Evolutionary conservation across 1,284 basidiomycete genomes (phyloP), one percentile per base, ranked within the genome.

Genomic region (Ceratobasidium sp.): DNA sequence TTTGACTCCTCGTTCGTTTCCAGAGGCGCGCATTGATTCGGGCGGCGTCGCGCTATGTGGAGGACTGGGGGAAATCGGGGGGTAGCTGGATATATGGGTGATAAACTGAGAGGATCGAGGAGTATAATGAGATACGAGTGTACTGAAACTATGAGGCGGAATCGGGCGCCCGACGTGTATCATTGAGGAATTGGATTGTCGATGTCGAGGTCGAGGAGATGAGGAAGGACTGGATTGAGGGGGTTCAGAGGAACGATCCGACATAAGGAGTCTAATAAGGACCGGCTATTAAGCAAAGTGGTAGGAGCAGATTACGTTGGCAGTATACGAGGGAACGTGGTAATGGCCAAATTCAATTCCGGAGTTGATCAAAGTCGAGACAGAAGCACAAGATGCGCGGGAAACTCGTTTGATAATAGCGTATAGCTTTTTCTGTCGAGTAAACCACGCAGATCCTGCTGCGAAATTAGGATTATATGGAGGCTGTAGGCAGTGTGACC

Each of bases 261-360:
- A 67, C 64, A 67, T 67, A 55, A 38, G 64, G 45, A 27, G 38
- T 55, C 64, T 35, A 55, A 53, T 25, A 35, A 42, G 10, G 50
- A 42, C 40, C 52, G 64, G 52, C 31, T 67, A 65, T 54, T 45
- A 40, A 55, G 47, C 25, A 13, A 7, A 13, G 20, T 45, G 50
- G 40, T 32, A 45, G 13, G 27, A 20, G 31, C 15, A 22, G 25
- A 65, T 65, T 65, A 65, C 49, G 60, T 27, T 65, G 60, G 53
- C 38, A 42, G 60, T 38, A 65, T 34, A 20, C 22, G 15, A 45
- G 49, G 49, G 53, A 65, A 65, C 60, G 60, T 65, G 60, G 47
- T 53, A 35, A 65, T 50, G 60, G 40, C 49, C 60, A 65, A 65
- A 65, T 65, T 53, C 47, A 65, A 65, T n/a, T n/a, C n/a, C n/a